Conservation (phyloP, 2,329 filamentous ascomycete species). For the Microsporum ferrugineum region DNA sequence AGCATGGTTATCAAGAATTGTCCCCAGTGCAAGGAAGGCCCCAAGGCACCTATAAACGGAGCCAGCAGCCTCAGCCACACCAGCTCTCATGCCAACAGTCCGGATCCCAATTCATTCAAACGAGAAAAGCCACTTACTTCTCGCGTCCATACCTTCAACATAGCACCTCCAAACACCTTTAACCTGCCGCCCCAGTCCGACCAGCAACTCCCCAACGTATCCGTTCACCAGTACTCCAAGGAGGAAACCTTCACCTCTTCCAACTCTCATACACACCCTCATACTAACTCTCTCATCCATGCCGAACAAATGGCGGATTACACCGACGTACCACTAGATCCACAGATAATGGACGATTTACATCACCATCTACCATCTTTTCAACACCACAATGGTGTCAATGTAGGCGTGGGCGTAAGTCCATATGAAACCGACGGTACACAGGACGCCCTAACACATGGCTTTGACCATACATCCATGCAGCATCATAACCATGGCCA, state of each 20-base stretch:
- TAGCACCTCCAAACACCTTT: constrained; percentile 11
- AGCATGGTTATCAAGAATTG: constrained; percentile 90
- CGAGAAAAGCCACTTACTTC: constrained; percentile 11
- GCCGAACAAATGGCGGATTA: constrained; percentile 33
- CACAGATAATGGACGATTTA: constrained; percentile 48
- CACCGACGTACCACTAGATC: constrained; percentile 47
- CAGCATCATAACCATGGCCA: constrained; percentile 29
- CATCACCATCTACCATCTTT: constrained; percentile 34
- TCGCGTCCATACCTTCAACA: constrained; percentile 8
- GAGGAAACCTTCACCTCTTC: constrained; percentile 23
- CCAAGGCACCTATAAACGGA: constrained; percentile 42
- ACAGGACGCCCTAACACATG: constrained; percentile 22
- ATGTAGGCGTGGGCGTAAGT: constrained; percentile 10
- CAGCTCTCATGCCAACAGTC: background rate
- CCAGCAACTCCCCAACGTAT: constrained; percentile 11
- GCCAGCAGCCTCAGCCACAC: background rate
- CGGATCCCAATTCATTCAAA: constrained; percentile 14
- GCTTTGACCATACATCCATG: constrained; percentile 29
- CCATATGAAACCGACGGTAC: constrained; percentile 21
- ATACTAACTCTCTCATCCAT: constrained; percentile 23
- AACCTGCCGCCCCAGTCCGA: constrained; percentile 7
- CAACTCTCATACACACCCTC: constrained; percentile 5
- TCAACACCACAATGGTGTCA: constrained; percentile 29
- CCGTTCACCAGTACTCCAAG: constrained; percentile 15
- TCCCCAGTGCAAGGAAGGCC: constrained; percentile 70